Evolutionary conservation across 257 asterid genomes (phyloP), one percentile per base, ranked within the genome.

Genomic region (Gentiana dahurica): DNA sequence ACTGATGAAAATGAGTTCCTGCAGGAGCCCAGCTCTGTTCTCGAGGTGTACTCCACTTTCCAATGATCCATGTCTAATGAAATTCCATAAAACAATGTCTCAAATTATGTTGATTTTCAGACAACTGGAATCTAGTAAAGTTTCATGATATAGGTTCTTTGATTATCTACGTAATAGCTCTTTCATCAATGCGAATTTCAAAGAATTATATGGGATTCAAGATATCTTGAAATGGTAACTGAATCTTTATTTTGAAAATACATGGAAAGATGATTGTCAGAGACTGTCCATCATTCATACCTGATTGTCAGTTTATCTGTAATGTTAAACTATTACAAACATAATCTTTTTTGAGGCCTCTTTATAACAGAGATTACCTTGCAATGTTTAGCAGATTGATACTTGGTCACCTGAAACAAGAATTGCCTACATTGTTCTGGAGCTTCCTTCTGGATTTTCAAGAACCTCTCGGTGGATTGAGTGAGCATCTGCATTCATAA

Each of bases 21-120:
- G 83, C 51, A 13, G 88, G 93, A n/a, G 93, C 93, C 71, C 78
- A 74, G 50, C 77, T 78, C 61, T 83, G 93, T 34, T 83, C 81
- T 58, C 84, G 57, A 0, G 83, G 88, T 6, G 84, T 78, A 6
- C 70, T 53, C 93, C 93, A 83, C 68, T 83, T 83, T 9, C 93
- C 93, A 35, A 83, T 65, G n/a, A 83, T 80, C 93, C 93, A 58
- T 78, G 58, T 94, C 93, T 43, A 84, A 62, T 43, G 95, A 93
- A 4, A 93, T 94, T 74, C 81, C 75, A 50, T 79, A 4, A 10
- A 41, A 41, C 46, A 41, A 41, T 2, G 9, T 5, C 2, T 10
- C 46, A 41, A 41, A 10, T 41, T 41, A 41, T 7, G 6, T 5
- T 41, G 9, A 41, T 3, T 10, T 10, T 41, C 46, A 5, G 9